Conservation (phyloP, 306 rosid species). For the Sicyos edulis region DNA sequence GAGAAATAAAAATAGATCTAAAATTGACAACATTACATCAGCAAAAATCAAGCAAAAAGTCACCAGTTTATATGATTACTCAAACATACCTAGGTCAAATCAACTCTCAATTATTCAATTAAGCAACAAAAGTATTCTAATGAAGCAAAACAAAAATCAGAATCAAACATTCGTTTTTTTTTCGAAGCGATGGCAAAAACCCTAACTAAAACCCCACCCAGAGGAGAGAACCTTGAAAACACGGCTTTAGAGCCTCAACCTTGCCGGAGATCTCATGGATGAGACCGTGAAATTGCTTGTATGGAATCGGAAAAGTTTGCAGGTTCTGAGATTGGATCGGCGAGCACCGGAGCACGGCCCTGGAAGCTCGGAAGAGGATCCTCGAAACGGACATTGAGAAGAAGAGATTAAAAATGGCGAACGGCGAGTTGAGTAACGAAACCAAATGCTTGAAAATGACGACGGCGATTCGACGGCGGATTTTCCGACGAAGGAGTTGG, state of each 20-base stretch:
- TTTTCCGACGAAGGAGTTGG: neutral
- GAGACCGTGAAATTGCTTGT: neutral
- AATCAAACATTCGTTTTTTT: neutral
- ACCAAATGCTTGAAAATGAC: neutral
- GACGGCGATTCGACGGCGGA: neutral
- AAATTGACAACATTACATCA: neutral
- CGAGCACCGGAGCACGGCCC: neutral
- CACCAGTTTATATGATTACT: neutral
- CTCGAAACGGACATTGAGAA: conserved; percentile 4
- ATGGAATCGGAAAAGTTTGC: neutral
- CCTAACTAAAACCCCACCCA: conserved; percentile 8
- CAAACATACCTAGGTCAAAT: neutral
- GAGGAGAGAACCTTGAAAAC: conserved; percentile 6
- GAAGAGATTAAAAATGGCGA: neutral
- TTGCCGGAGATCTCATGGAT: conserved; percentile 10
- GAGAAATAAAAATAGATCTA: neutral
- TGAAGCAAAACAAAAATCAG: neutral
- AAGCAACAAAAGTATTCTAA: neutral
- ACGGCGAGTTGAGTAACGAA: neutral
- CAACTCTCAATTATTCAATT: neutral
- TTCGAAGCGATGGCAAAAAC: neutral
- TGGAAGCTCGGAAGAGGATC: neutral
- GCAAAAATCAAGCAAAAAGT: neutral
- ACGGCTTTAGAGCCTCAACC: conserved; percentile 12
- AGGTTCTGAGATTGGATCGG: neutral